phyloP scores from a whole-genome alignment of 805 yeast genomes.

The Kuraishia hungarica region DNA sequence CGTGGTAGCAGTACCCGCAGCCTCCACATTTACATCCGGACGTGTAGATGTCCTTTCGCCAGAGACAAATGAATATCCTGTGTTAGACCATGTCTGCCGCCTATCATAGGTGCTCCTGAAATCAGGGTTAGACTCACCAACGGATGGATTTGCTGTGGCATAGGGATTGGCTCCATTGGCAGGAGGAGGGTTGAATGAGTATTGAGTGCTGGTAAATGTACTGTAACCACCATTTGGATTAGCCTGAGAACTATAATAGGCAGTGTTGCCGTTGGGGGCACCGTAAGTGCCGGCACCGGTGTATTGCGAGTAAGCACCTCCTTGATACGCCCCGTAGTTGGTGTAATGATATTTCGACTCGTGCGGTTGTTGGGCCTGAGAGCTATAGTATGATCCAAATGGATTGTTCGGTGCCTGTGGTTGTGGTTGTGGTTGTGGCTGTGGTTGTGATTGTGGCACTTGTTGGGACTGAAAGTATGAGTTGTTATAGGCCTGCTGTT shows the following conservation, averaged over 20 bases:
- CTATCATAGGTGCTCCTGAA: neutral
- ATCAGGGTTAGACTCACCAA: neutral
- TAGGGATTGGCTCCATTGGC: neutral
- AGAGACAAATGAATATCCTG: neutral
- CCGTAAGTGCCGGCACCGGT: neutral
- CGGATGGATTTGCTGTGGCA: neutral
- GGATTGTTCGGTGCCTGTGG: too few relatives aligned
- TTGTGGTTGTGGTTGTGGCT: too few relatives aligned
- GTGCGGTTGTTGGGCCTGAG: too few relatives aligned
- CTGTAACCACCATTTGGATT: neutral
- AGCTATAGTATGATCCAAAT: too few relatives aligned
- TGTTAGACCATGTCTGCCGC: neutral
- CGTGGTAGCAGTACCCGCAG: neutral
- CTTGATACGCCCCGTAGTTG: neutral
- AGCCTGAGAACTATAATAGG: neutral
- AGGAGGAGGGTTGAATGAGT: neutral
- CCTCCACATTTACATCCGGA: neutral
- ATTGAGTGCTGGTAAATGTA: neutral
- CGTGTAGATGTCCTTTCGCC: neutral
- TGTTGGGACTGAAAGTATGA: neutral
- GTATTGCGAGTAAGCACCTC: neutral
- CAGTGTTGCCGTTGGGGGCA: neutral
- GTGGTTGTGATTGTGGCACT: too few relatives aligned
- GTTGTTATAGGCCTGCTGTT: neutral
- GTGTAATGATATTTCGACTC: neutral